These are phyloP conservation scores for Diaporthe aspalathi DNA, from an alignment of 2,329 filamentous ascomycete genomes.

Conservation along the genomic window DNA sequence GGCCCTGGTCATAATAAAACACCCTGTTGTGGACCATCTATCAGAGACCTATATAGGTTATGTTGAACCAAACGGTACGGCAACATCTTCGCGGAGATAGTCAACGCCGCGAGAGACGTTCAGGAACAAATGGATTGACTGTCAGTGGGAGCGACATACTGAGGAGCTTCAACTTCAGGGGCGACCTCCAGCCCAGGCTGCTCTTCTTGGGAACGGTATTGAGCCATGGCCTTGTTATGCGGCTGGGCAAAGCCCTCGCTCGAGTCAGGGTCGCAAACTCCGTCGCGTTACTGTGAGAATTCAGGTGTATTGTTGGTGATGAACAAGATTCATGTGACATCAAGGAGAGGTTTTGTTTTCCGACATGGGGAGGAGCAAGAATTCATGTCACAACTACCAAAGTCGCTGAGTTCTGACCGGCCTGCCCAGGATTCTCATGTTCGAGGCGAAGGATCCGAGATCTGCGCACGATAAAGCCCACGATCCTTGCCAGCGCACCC, in stretches of 20 bases:
- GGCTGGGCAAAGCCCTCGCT: not conserved
- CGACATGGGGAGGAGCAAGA: not conserved
- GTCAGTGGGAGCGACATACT: not conserved
- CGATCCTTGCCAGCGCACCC: not conserved
- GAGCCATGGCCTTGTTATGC: slow-evolving; percentile 12
- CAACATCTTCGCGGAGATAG: not conserved
- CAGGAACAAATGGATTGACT: not conserved
- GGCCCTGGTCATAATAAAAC: slow-evolving; percentile 1
- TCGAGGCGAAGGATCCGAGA: slow-evolving; percentile 23
- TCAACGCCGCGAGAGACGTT: not conserved
- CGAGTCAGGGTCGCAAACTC: not conserved
- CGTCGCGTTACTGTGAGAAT: not conserved
- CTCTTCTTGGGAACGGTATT: not conserved
- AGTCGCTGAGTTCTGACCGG: not conserved
- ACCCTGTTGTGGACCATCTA: not conserved
- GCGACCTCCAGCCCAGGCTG: slow-evolving; percentile 28
- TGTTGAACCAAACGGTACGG: not conserved
- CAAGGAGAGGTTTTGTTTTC: not conserved
- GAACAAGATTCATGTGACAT: not conserved
- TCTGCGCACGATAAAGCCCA: slow-evolving; percentile 8
- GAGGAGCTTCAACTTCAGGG: slow-evolving; percentile 2
- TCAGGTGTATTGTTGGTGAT: not conserved
- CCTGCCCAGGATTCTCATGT: not conserved
- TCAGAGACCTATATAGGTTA: not conserved
- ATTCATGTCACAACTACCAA: not conserved